Evolutionary conservation across 177 flowering plant species (phyloP).

Genomic region (Vitis hybrid): DNA sequence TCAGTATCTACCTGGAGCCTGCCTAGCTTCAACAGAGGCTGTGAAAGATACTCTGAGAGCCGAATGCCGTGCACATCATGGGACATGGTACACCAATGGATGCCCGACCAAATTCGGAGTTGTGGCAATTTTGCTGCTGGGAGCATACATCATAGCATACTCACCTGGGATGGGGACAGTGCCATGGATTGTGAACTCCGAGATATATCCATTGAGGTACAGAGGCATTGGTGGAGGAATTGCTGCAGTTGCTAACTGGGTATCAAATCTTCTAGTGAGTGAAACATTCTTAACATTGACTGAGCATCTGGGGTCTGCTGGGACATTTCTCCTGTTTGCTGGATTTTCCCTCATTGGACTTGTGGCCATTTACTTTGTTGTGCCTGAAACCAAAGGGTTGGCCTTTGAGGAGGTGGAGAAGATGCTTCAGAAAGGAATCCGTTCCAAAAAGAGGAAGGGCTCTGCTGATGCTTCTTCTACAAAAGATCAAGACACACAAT

Average conservation of each 20-base stretch:
- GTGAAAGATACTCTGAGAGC: constrained; percentile 2
- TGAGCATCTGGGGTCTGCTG: constrained; percentile 51
- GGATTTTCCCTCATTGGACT: constrained; percentile 25
- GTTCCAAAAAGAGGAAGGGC: no score
- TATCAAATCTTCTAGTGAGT: constrained; percentile 65
- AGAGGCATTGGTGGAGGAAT: constrained; percentile 47
- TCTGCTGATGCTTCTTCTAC: no score
- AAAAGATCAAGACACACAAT: no score
- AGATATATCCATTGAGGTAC: constrained; percentile 75
- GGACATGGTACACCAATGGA: constrained; percentile 57
- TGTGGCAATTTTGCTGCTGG: constrained; percentile 55
- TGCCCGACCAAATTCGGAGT: constrained; percentile 68
- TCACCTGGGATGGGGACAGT: constrained; percentile 68
- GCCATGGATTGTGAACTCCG: constrained; percentile 86
- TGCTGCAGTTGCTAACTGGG: no score
- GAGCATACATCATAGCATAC: background rate
- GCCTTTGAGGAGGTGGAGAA: no score
- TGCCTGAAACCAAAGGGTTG: no score
- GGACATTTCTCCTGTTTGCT: constrained; percentile 69
- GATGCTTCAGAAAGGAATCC: no score
- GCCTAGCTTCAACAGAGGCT: constrained; percentile 26
- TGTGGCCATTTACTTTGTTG: no score
- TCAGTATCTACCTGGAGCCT: constrained; percentile 67
- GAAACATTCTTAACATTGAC: constrained; percentile 55
- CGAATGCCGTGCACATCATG: constrained; percentile 30